Evolutionary conservation across 2,329 filamentous ascomycete species (phyloP).

Genomic region (Aspergillus clavatus): DNA sequence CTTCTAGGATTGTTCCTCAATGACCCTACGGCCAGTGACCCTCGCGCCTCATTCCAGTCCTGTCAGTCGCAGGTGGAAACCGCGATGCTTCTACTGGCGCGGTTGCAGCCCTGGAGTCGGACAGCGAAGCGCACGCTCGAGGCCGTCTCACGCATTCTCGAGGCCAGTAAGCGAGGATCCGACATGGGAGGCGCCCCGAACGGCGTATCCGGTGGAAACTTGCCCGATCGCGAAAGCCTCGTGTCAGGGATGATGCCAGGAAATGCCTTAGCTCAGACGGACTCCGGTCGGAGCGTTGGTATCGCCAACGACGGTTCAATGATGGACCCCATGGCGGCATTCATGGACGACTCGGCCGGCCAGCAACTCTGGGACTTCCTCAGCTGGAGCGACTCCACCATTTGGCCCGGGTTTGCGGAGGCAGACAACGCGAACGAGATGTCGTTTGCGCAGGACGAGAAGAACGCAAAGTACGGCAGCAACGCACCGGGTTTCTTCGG

Average conservation of each 20-base stretch:
- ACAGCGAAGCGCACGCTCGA: constrained; percentile 60
- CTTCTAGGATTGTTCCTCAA: constrained; percentile 63
- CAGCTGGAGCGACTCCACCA: constrained; percentile 34
- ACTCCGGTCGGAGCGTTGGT: constrained; percentile 16
- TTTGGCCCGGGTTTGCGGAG: constrained; percentile 28
- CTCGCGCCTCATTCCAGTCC: constrained; percentile 49
- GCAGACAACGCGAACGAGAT: constrained; percentile 22
- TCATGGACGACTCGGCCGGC: constrained; percentile 26
- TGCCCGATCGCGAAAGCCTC: constrained; percentile 13
- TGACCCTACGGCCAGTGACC: constrained; percentile 50
- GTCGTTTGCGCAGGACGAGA: constrained; percentile 26
- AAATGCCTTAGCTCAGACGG: constrained; percentile 11
- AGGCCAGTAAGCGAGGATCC: constrained; percentile 44
- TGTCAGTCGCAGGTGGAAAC: constrained; percentile 54
- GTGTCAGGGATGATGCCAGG: constrained; percentile 10
- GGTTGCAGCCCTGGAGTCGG: constrained; percentile 61
- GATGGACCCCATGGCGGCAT: constrained; percentile 21
- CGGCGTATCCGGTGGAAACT: constrained; percentile 10
- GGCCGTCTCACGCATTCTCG: constrained; percentile 60
- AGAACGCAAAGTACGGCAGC: constrained; percentile 20
- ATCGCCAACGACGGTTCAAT: constrained; percentile 19
- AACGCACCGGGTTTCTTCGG: constrained; percentile 16
- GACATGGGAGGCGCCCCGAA: constrained; percentile 12
- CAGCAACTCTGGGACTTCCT: constrained; percentile 37
- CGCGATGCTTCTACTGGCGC: constrained; percentile 34